Base-by-base conservation (phyloP, 2,329 filamentous ascomycete genomes). In the Hortaea werneckii region DNA sequence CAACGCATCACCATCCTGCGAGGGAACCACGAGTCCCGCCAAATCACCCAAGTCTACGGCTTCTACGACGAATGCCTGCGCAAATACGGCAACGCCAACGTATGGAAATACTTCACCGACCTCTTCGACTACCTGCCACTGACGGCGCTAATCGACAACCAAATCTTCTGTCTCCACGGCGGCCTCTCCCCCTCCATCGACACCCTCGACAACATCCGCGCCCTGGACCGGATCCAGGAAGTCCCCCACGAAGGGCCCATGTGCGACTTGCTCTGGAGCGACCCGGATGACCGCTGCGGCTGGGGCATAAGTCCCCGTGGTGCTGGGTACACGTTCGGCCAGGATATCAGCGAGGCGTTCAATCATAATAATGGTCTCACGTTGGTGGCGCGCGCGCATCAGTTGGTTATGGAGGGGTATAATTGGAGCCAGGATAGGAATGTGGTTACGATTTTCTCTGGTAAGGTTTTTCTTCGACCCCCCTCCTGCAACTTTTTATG, bases 381-480 rank as follows among this genome's bases (percentile, higher is more conserved):
- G 45, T 75, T 96, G 52, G 94, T 98, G 63, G 92, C 92, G 50
- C 79, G 92, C 68, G 92, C 92, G 46, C 92, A 98, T 76, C 92
- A 98, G 73, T 74, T 98, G 66, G 92, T 98, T 50, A 98, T 96
- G 90, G 92, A 98, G 68, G 92, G 92, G 41, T 98, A 96, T 71
- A 98, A 96, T 67, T 98, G 92, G 92, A 95, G 89, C 55, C 92
- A 96, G 68, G 92, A 96, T 65, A 76, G 90, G 55, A 96, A 98
- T 58, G 92, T 98, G 43, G 92, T 98, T 50, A 98, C 92, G 34
- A 96, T 98, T 62, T 98, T 98, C 74, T 95, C 89, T 57, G 88
- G 86, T 90, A 72, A 54, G 73, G 2, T 20, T 20, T 4, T 20
- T 20, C n/a, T 10, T 8, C 37, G 12, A 12, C 8, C 37, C 8